These are phyloP conservation scores for Vaccinium myrtillus DNA, from an alignment of 148 eudicot species.

Conservation along the genomic window DNA sequence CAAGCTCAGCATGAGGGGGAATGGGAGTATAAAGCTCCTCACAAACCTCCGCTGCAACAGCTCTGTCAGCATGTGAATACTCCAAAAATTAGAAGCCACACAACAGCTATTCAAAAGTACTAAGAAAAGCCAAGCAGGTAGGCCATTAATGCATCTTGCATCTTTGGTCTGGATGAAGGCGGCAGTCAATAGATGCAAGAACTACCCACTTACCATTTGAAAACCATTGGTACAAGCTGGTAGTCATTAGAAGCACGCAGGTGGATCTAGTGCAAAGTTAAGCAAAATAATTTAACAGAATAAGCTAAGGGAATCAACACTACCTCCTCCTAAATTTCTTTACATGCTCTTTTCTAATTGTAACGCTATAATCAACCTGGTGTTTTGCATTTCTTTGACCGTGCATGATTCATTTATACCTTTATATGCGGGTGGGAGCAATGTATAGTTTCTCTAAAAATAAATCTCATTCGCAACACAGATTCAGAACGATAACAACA, in stretches of 20 bases:
- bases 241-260: too few relatives aligned
- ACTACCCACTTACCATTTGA: neutral
- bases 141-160: neutral
- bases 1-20: constrained; percentile 7
- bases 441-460: neutral
- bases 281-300: neutral
- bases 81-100: neutral
- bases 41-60: constrained; percentile 7
- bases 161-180: neutral
- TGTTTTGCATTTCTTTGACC: neutral
- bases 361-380: too few relatives aligned
- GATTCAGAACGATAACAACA: neutral
- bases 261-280: too few relatives aligned
- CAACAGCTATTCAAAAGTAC: neutral
- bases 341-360: neutral
- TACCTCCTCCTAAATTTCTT: neutral
- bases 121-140: neutral
- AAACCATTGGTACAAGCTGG: neutral
- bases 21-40: constrained; percentile 1
- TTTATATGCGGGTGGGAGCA: neutral
- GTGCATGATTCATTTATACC: neutral
- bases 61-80: neutral
- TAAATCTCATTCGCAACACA: neutral
- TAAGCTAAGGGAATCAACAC: neutral
- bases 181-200: neutral